Base-by-base conservation (phyloP, 495 filamentous ascomycete species). In the Penicillium maclennaniae region DNA sequence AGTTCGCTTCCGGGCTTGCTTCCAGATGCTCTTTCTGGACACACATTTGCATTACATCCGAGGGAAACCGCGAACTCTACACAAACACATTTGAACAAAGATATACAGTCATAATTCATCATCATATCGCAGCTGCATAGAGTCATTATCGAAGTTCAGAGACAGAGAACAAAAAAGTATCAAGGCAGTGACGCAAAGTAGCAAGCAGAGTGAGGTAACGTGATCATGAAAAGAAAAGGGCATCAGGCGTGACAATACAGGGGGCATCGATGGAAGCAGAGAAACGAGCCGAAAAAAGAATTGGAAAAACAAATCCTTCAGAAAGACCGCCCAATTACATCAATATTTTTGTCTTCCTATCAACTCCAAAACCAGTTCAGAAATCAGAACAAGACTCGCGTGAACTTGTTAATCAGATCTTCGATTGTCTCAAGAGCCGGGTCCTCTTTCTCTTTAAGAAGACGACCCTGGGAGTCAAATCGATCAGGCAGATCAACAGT, bases 401-500 rank as follows among this genome's bases (percentile, higher is more conserved):
- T 61, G 37, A 72, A 54, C 15, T 66, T 66, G 21, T 58, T 66
- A 4, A 81, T 47, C 6, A 79, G 52, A 19, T 69, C 60, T 43
- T 77, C 69, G 4, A 80, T 42, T 25, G 51, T 62, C 40, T 68
- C 69, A 2, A 62, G 63, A 6, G 72, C 53, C 15, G 73, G 63
- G 53, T 74, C 68, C 9, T 71, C 67, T 1, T 52, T 56, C 42
- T 72, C 57, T 2, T 69, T 62, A 10, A 79, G 63, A 1, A 76
- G 80, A 19, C 73, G 70, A 1, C 87, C 86, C 4, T 84, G 69
- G 7, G 68, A 56, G 54, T 89, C 85, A 54, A 91, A 89, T 0
- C 87, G 77, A 40, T 83, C 78, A 0, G 87, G 87, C 0, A 91
- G 57, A 7, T 80, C 76, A 31, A 79, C 65, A 4, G 78, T 80